phyloP scores from a whole-genome alignment of 2,329 filamentous ascomycete species.

The Claviceps lovelessii region DNA sequence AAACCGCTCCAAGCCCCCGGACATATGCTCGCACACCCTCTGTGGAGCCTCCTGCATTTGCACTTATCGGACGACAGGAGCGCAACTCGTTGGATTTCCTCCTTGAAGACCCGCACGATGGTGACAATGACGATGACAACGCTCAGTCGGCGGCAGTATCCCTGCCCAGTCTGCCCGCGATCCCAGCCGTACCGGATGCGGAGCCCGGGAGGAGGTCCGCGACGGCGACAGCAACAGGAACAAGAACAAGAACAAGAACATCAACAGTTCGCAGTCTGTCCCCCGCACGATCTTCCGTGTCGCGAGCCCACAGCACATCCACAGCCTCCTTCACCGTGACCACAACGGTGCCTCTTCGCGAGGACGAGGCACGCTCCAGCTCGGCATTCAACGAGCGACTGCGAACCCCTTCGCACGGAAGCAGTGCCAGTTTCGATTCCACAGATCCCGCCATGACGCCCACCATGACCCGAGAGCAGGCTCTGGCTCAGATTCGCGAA shows the following conservation, averaged over 20 bases:
- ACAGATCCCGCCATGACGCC: conserved; percentile 46
- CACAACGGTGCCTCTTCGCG: conserved; percentile 38
- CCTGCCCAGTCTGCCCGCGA: conserved; percentile 26
- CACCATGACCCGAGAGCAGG: conserved; percentile 59
- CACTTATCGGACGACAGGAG: conserved; percentile 34
- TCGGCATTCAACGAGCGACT: conserved; percentile 31
- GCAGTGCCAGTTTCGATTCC: conserved; percentile 32
- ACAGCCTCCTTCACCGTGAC: conserved; percentile 32
- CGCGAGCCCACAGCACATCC: conserved; percentile 30
- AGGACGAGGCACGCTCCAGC: conserved; percentile 24
- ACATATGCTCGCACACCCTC: conserved; percentile 46
- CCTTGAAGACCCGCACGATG: conserved; percentile 38
- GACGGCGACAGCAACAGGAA: not conserved
- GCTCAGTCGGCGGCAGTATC: conserved; percentile 18
- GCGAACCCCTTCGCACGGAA: conserved; percentile 29
- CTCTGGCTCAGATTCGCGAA: conserved; percentile 60
- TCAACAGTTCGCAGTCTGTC: conserved; percentile 4
- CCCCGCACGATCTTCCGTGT: conserved; percentile 12
- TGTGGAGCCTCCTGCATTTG: conserved; percentile 46
- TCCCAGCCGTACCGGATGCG: conserved; percentile 15
- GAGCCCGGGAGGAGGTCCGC: conserved; percentile 1
- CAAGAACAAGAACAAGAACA: not conserved
- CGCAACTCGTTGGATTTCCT: conserved; percentile 47
- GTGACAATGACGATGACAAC: conserved; percentile 10
- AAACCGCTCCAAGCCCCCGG: conserved; percentile 20